Evolutionary conservation across 2,329 filamentous ascomycete genomes (phyloP).

Genomic region (Claviceps digitariae): DNA sequence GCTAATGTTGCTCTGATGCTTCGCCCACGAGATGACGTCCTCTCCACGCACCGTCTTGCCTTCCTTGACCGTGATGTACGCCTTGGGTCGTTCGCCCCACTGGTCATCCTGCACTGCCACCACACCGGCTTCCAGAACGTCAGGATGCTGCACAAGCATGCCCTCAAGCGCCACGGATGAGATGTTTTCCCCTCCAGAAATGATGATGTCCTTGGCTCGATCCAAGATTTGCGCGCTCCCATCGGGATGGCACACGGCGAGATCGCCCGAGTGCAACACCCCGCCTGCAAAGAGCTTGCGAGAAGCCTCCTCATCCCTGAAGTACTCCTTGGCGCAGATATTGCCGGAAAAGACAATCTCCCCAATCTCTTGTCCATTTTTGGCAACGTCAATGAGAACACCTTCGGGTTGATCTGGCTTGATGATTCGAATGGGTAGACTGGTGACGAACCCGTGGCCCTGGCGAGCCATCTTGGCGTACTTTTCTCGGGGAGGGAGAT

Average conservation of each 20-base stretch:
- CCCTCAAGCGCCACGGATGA: conserved; percentile 84
- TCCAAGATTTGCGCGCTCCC: conserved; percentile 87
- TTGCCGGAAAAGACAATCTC: conserved; percentile 76
- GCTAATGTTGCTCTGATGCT: conserved; percentile 64
- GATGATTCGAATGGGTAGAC: conserved; percentile 67
- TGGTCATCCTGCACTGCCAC: conserved; percentile 77
- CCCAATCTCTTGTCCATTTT: conserved; percentile 35
- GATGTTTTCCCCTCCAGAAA: conserved; percentile 94
- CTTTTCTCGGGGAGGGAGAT: conserved; percentile 57
- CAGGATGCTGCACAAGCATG: conserved; percentile 77
- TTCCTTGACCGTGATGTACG: conserved; percentile 69
- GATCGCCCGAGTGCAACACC: conserved; percentile 75
- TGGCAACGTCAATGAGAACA: conserved; percentile 30
- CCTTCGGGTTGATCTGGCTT: conserved; percentile 61
- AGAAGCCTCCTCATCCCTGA: conserved; percentile 78
- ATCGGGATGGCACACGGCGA: conserved; percentile 88
- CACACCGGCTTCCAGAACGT: conserved; percentile 82
- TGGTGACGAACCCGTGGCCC: conserved; percentile 81
- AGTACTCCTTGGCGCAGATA: conserved; percentile 84
- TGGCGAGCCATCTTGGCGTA: conserved; percentile 88
- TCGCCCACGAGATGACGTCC: conserved; percentile 78
- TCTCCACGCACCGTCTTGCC: conserved; percentile 35
- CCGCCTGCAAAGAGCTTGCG: conserved; percentile 78
- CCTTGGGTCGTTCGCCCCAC: conserved; percentile 95
- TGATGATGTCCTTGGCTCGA: conserved; percentile 95